Conservation (phyloP, 2,329 filamentous ascomycete genomes). For the Lecanoromycetidae sp. region DNA sequence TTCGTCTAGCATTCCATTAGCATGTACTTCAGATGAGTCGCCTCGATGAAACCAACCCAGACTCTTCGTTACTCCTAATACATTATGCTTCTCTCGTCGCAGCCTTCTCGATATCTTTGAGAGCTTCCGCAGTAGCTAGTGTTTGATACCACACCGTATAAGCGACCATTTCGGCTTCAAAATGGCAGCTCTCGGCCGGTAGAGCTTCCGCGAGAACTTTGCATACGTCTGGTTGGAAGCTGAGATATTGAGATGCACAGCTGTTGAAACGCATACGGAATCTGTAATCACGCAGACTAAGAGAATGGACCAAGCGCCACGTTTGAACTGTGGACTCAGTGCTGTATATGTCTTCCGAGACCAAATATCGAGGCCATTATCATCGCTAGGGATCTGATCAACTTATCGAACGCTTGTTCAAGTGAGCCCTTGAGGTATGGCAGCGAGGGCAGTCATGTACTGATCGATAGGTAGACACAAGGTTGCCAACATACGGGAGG, state of each 20-base stretch:
- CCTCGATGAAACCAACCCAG: not conserved
- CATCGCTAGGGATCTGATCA: too few species aligned
- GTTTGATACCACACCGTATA: conserved; percentile 6
- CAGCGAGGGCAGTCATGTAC: too few species aligned
- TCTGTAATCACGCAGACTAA: conserved; percentile 12
- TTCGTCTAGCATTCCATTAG: too few species aligned
- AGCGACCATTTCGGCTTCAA: conserved; percentile 12
- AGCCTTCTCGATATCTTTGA: not conserved
- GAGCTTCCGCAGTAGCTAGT: not conserved
- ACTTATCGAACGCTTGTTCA: too few species aligned
- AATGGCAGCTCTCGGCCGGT: conserved; percentile 11
- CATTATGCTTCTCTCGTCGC: not conserved
- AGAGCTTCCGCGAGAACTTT: not conserved
- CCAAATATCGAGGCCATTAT: too few species aligned
- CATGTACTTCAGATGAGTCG: not conserved
- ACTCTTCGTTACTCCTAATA: not conserved
- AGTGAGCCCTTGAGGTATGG: too few species aligned
- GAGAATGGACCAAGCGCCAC: conserved; percentile 11
- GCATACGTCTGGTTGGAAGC: not conserved
- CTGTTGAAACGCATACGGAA: conserved; percentile 15
- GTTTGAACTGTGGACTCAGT: too few species aligned
- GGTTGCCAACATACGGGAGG: too few species aligned
- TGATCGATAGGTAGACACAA: too few species aligned
- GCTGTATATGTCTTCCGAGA: too few species aligned
- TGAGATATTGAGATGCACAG: conserved; percentile 15